Percentiles rank a stretch among this genome's conserved stretches.
Conservation (phyloP, 2,329 filamentous ascomycete species). For the Apiospora malaysiana region DNA sequence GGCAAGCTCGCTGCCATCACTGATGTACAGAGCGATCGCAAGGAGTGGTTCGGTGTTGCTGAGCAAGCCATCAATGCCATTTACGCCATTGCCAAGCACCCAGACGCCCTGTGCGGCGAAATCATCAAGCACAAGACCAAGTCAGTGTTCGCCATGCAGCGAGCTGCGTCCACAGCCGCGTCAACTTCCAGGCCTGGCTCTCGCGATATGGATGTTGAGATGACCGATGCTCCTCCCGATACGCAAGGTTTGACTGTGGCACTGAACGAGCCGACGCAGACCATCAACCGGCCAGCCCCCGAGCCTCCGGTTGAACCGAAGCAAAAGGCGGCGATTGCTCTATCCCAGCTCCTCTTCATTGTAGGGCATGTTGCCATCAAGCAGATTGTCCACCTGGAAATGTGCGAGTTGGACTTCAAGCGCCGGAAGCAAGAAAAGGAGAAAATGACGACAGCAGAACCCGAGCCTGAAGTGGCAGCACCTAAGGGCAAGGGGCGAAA, state of each 20-base stretch:
- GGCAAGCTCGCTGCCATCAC: constrained; percentile 81
- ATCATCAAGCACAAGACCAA: constrained; percentile 87
- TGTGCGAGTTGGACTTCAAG: constrained; percentile 99
- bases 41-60: constrained; percentile 95
- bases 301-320: constrained; percentile 51
- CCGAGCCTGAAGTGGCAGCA: constrained; percentile 42
- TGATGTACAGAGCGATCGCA: constrained; percentile 85
- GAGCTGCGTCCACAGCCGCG: background rate
- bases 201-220: constrained; percentile 48
- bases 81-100: constrained; percentile 91
- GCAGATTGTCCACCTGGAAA: constrained; percentile 96
- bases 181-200: constrained; percentile 52
- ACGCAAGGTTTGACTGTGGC: constrained; percentile 39
- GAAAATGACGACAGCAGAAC: constrained; percentile 60
- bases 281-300: constrained; percentile 35
- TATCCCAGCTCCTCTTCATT: constrained; percentile 92
- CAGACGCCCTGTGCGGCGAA: constrained; percentile 90
- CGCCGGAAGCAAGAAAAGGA: constrained; percentile 90
- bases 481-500: constrained; percentile 36
- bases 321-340: constrained; percentile 72
- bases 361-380: constrained; percentile 98
- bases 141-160: constrained; percentile 68
- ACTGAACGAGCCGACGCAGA: constrained; percentile 40
- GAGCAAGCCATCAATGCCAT: constrained; percentile 97
- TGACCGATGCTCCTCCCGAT: constrained; percentile 39